These are phyloP conservation scores for Proliferodiscus dingleyae DNA, from an alignment of 2,329 filamentous ascomycete species.

Conservation along the genomic window DNA sequence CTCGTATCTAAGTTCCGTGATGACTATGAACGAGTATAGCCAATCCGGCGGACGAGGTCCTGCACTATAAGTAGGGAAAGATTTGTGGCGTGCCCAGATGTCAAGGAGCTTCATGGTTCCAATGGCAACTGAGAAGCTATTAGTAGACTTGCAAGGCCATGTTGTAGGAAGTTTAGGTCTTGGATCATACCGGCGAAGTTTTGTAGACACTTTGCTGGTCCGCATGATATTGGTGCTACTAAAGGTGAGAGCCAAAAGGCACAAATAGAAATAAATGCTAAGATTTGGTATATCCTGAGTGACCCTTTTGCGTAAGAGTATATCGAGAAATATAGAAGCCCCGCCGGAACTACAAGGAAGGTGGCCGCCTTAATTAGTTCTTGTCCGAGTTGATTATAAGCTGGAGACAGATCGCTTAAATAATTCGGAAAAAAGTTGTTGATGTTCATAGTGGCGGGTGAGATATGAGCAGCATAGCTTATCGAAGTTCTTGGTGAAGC, in stretches of 20 bases:
- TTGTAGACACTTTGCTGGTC: conserved; percentile 29
- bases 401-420: conserved; percentile 18
- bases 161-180: background rate
- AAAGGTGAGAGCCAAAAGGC: conserved; percentile 27
- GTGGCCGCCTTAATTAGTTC: conserved; percentile 24
- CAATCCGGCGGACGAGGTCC: conserved; percentile 26
- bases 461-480: background rate
- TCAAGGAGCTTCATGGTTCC: conserved; percentile 38
- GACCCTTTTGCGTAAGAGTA: conserved; percentile 27
- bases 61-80: conserved; percentile 32
- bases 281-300: conserved; percentile 19
- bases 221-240: conserved; percentile 31
- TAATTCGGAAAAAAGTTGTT: conserved; percentile 16
- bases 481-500: no score
- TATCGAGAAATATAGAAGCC: conserved; percentile 31
- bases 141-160: conserved; percentile 14
- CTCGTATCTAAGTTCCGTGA: conserved; percentile 40
- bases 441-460: conserved; percentile 24
- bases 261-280: conserved; percentile 22
- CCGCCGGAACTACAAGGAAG: conserved; percentile 27
- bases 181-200: conserved; percentile 31
- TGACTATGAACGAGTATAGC: conserved; percentile 31
- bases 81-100: conserved; percentile 33
- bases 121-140: conserved; percentile 31
- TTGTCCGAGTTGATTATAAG: conserved; percentile 21